phyloP scores from a whole-genome alignment of 1,139 yeast species.

The Yamadazyma diddensiae region DNA sequence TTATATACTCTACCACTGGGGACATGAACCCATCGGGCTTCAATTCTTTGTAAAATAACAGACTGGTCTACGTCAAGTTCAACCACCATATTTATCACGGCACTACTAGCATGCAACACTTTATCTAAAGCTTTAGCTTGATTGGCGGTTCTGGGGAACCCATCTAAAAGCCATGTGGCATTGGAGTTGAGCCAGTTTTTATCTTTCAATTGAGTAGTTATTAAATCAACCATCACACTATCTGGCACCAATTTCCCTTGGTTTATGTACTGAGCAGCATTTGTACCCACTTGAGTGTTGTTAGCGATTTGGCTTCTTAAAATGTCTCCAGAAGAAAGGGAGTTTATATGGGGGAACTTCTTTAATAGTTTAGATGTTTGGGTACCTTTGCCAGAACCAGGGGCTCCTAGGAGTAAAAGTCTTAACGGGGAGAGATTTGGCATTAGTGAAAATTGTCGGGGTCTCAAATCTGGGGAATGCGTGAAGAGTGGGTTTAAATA shows the following conservation, averaged over 20 bases:
- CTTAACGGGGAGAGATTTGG: slow-evolving; percentile 68
- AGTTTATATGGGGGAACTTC: slow-evolving; percentile 45
- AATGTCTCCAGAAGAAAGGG: slow-evolving; percentile 83
- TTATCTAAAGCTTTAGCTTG: slow-evolving; percentile 64
- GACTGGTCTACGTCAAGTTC: slow-evolving; percentile 81
- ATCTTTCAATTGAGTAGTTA: slow-evolving; percentile 46
- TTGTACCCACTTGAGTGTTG: slow-evolving; percentile 53
- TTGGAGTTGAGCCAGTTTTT: slow-evolving; percentile 44
- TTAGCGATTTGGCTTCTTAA: slow-evolving; percentile 64
- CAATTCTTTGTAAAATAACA: slow-evolving; percentile 76
- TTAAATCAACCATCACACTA: slow-evolving; percentile 55
- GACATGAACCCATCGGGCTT: slow-evolving; percentile 79
- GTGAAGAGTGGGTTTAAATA: too few species aligned
- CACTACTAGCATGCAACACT: slow-evolving; percentile 34
- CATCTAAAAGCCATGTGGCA: slow-evolving; percentile 77
- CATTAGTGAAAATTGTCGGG: too few species aligned
- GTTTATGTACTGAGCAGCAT: slow-evolving; percentile 56
- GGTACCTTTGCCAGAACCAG: slow-evolving; percentile 95
- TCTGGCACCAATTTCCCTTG: slow-evolving; percentile 77
- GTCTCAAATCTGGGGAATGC: background rate
- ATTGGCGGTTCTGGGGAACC: slow-evolving; percentile 77
- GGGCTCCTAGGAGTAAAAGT: slow-evolving; percentile 79
- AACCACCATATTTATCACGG: slow-evolving; percentile 67
- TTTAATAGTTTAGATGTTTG: slow-evolving; percentile 65
- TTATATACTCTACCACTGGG: slow-evolving; percentile 87